phyloP scores from a whole-genome alignment of 352 stramenopile species.

The Bremia lactucae region DNA sequence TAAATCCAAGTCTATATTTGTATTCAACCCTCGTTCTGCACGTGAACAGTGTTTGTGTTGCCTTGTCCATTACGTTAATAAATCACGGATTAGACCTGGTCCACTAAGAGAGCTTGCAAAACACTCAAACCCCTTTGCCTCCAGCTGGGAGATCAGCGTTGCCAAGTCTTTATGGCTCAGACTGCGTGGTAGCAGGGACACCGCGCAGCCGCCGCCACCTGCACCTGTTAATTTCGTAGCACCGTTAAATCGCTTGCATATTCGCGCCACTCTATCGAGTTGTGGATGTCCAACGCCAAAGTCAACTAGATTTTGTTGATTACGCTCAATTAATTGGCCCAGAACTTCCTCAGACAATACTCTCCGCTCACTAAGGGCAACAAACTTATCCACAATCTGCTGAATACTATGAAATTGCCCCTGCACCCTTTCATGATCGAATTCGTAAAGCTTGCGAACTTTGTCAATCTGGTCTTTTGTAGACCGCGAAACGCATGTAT shows the following conservation, averaged over 20 bases:
- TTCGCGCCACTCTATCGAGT: constrained; percentile 68
- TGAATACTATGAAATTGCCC: too few relatives aligned
- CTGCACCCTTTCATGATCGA: too few relatives aligned
- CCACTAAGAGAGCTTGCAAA: too few relatives aligned
- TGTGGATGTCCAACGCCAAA: constrained; percentile 79
- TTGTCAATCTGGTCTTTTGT: constrained; percentile 84
- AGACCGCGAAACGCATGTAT: constrained; percentile 84
- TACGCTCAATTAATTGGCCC: constrained; percentile 44
- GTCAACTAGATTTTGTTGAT: too few relatives aligned
- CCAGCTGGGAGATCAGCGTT: too few relatives aligned
- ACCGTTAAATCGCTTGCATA: constrained; percentile 41
- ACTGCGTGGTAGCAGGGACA: constrained; percentile 60
- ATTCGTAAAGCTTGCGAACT: too few relatives aligned
- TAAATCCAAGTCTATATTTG: constrained; percentile 21
- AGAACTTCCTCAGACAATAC: constrained; percentile 36
- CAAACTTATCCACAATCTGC: constrained; percentile 53
- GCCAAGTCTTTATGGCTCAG: constrained; percentile 32
- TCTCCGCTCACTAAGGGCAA: constrained; percentile 24
- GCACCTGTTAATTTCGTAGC: constrained; percentile 88
- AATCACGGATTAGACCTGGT: too few relatives aligned
- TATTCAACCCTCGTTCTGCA: constrained; percentile 19
- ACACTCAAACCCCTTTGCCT: too few relatives aligned
- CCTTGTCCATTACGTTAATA: neutral
- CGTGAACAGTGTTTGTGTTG: neutral
- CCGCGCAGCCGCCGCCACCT: constrained; percentile 81